A percentile compares a stretch with the other conserved stretches of the same genome.
These are phyloP conservation scores for Heracleum sosnowskyi DNA, from an alignment of 129 eudicot genomes.

Conservation along the genomic window DNA sequence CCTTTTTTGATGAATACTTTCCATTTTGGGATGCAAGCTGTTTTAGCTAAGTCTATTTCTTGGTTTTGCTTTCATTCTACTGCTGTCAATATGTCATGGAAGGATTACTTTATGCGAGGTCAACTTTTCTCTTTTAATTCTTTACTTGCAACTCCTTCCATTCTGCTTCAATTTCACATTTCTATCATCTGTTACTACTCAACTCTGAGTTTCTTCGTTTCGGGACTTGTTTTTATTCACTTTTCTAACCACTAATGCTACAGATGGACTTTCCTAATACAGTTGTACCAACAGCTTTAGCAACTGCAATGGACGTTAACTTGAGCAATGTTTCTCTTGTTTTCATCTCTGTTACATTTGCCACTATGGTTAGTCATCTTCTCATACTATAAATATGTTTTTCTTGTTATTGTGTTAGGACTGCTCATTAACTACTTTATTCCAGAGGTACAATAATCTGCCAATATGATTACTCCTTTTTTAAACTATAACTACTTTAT, in stretches of 20 bases:
- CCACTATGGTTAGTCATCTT: slow-evolving; percentile 76
- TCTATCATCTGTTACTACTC: slow-evolving; percentile 6
- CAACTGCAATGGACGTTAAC: slow-evolving; percentile 93
- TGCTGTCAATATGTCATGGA: slow-evolving; percentile 72
- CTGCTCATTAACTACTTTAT: neutral
- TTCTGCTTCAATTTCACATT: too few species aligned
- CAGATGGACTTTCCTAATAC: slow-evolving; percentile 84
- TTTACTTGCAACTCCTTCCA: too few species aligned
- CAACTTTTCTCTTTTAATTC: too few species aligned
- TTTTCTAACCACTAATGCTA: slow-evolving; percentile 70
- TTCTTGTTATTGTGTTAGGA: neutral
- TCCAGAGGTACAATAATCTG: neutral
- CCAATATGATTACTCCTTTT: neutral
- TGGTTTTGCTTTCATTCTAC: slow-evolving; percentile 66
- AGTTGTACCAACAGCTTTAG: slow-evolving; percentile 94
- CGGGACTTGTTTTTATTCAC: slow-evolving; percentile 22
- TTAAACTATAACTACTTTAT: neutral
- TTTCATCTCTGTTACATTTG: slow-evolving; percentile 95
- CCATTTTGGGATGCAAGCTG: slow-evolving; percentile 96
- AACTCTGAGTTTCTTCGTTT: neutral
- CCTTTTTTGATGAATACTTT: slow-evolving; percentile 91
- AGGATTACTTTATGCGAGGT: slow-evolving; percentile 92
- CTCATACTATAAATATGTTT: neutral
- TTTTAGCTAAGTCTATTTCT: slow-evolving; percentile 63
- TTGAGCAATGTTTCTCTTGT: slow-evolving; percentile 97